Base-by-base conservation (phyloP, 1,284 basidiomycete genomes). In the Ustilago xerochloae region DNA sequence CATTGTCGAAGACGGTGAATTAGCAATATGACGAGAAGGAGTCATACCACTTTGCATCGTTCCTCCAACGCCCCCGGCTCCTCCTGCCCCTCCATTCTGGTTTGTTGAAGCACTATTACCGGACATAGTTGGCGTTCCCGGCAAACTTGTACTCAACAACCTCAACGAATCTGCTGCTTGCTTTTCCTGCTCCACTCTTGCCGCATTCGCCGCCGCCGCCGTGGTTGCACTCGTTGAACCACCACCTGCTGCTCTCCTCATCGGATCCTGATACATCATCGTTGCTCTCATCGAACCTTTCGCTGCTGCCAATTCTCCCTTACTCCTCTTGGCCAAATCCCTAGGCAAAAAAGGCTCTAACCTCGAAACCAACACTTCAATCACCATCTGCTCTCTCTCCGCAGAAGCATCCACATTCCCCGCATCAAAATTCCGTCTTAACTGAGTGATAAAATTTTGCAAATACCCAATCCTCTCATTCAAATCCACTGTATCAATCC, bases 341-440 rank as follows among this genome's bases (percentile, higher is more conserved):
- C 59, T 10, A 4, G 68, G 68, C 36, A 76, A 47, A 36, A 68
- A 66, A 13, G 69, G 64, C 56, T 76, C 68, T 26, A 76, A 47
- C 20, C 69, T 39, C n/a, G 64, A 68, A 1, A 72, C 65, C 4
- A 72, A 46, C 22, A 68, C 70, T 33, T 76, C 68, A n/a, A 76
- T 76, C 39, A 68, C 66, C 65, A 68, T 68, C 64, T 67, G 64
- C 38, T 72, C 73, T 9, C 69, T 29, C 50, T 76, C 73, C 8
- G 68, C 73, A n/a, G 50, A 56, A 3, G 72, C 72, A 38, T 76
- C 73, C 12, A 67, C 69, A 36, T 76, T 76, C 13, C 70, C 73
- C 7, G 73, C 66, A 16, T 76, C 73, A 38, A 72, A 72, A 33
- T 69, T 72, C 30, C 64, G 49, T 15, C 65, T 46, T 18, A 76